Percentiles rank a stretch among this genome's conserved stretches.
These are phyloP conservation scores for Albifimbria verrucaria DNA, from an alignment of 2,329 filamentous ascomycete species.

Conservation along the genomic window DNA sequence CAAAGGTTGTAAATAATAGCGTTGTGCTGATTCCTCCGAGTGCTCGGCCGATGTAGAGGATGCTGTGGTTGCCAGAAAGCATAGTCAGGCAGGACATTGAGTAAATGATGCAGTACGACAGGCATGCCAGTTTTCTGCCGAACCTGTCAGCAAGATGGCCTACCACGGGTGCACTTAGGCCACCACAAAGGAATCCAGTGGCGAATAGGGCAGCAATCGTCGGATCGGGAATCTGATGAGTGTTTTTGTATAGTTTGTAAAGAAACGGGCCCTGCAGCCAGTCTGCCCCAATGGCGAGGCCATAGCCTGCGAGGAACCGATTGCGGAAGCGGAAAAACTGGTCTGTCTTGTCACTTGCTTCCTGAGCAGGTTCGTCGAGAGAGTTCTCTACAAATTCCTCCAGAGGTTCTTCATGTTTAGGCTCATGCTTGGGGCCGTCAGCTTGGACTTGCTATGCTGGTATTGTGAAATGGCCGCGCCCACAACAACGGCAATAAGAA, in stretches of 20 bases:
- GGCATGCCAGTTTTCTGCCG: slow-evolving; percentile 48
- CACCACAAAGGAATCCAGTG: slow-evolving; percentile 46
- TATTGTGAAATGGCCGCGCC: background rate
- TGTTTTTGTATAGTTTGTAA: slow-evolving; percentile 50
- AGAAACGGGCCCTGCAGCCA: slow-evolving; percentile 43
- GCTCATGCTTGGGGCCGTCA: no score
- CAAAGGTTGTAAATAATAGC: slow-evolving; percentile 55
- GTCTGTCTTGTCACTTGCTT: no score
- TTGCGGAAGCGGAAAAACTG: background rate
- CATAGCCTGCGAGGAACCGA: slow-evolving; percentile 18
- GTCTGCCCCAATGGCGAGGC: slow-evolving; percentile 27
- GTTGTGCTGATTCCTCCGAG: slow-evolving; percentile 55
- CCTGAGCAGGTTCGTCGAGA: no score
- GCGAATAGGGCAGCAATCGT: slow-evolving; percentile 43
- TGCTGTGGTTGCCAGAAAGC: slow-evolving; percentile 34
- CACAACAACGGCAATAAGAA: background rate
- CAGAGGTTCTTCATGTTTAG: no score
- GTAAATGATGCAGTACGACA: slow-evolving; percentile 52
- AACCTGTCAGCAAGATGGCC: slow-evolving; percentile 38
- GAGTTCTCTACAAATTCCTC: no score
- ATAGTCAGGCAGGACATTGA: slow-evolving; percentile 49
- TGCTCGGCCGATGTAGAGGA: slow-evolving; percentile 52
- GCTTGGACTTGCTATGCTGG: background rate
- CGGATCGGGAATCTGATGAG: slow-evolving; percentile 41
- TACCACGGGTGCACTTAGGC: slow-evolving; percentile 38